These are phyloP conservation scores for Maudiozyma serrabonitensis DNA, from an alignment of 805 yeast species.

Conservation along the genomic window DNA sequence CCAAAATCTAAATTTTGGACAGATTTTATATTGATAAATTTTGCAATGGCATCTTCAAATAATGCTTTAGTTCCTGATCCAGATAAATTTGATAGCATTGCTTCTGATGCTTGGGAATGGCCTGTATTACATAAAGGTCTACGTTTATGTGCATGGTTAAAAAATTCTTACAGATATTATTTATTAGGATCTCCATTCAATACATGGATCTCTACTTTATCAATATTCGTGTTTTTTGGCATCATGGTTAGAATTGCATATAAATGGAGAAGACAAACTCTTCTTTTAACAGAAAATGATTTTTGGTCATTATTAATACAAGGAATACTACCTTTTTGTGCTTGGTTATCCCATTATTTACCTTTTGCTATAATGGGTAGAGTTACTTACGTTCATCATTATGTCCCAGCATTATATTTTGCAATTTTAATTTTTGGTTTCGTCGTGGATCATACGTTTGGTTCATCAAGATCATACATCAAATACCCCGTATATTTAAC, in stretches of 20 bases:
- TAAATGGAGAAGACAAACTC: constrained; percentile 63
- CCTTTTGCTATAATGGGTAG: constrained; percentile 93
- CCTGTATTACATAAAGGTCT: constrained; percentile 70
- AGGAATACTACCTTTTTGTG: constrained; percentile 77
- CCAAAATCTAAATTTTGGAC: constrained; percentile 72
- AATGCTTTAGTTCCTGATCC: constrained; percentile 72
- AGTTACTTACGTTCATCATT: constrained; percentile 94
- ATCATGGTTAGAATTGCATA: constrained; percentile 33
- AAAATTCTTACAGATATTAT: constrained; percentile 51
- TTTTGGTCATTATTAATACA: constrained; percentile 43
- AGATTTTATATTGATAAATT: constrained; percentile 64
- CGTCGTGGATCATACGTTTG: constrained; percentile 21
- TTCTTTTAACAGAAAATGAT: constrained; percentile 34
- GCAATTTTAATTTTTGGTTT: constrained; percentile 61
- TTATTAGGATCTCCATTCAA: constrained; percentile 70
- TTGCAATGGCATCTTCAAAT: constrained; percentile 83
- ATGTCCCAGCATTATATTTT: constrained; percentile 89
- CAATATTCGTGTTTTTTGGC: constrained; percentile 42
- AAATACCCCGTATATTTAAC: constrained; percentile 32
- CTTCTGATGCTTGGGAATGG: constrained; percentile 82
- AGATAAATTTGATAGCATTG: constrained; percentile 62
- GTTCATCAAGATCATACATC: constrained; percentile 18
- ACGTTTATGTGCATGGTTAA: constrained; percentile 66
- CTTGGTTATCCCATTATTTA: constrained; percentile 81
- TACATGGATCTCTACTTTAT: constrained; percentile 62